Base-by-base conservation (phyloP, 495 filamentous ascomycete genomes). In the Aspergillus campestris region DNA sequence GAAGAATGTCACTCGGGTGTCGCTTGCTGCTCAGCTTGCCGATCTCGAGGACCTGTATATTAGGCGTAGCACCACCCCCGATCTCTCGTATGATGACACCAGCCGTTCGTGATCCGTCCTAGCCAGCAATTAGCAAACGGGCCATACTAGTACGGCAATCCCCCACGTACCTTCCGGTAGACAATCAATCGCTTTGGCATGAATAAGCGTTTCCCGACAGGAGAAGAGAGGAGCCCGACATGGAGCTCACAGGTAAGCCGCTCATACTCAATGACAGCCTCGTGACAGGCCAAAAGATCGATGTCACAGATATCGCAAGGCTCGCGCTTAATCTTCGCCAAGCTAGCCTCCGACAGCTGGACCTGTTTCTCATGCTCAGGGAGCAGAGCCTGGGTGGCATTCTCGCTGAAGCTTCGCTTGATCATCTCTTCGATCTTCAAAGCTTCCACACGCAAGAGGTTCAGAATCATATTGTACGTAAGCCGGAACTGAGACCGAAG, bases 371-470 rank as follows among this genome's bases (percentile, higher is more conserved):
- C 91, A 51, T 96, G 90, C 63, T 95, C 88, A 1, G 92, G 92
- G 8, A 97, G 70, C 30, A 97, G 70, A 48, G 94, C 91, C 56
- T 97, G 94, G 0, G 94, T 96, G n/a, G 89, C 89, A 67, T 98
- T 92, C 65, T 98, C 92, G 46, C 89, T 94, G 75, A 98, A 98
- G 61, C 88, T 95, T 51, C 92, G 81, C 73, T 98, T 98, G 69
- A 98, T 98, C 92, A 98, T 98, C 65, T 98, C 92, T 64, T 98
- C 92, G 52, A 98, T 97, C 67, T 95, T 97, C 44, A 98, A 67
- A 6, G 92, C 94, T 66, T 98, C 92, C 12, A 98, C 92, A 13
- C 92, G 83, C 14, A 98, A 72, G 7, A 98, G 77, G 55, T 97
- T 98, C 36, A 98, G 72, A 34, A 98, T 98, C 92, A 98, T 98